Conservation (phyloP, 208 protist species). For the Leishmania turanica region DNA sequence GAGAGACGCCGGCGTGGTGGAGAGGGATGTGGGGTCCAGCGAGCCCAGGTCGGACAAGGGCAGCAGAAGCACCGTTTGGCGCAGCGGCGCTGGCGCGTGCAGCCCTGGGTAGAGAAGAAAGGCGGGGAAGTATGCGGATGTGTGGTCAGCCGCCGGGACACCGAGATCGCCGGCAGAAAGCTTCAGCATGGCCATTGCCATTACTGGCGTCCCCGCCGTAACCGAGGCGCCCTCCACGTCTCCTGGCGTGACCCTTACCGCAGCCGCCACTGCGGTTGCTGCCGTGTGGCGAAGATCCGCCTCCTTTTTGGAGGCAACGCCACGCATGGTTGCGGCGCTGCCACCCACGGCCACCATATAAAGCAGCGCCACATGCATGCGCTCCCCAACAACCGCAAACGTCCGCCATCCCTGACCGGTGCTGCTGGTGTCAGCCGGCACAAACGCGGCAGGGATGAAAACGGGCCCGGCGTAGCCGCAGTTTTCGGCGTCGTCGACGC, state of each 20-base stretch:
- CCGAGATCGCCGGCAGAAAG: slow-evolving; percentile 44
- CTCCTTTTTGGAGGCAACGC: slow-evolving; percentile 70
- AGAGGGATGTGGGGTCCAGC: slow-evolving; percentile 24
- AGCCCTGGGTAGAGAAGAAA: slow-evolving; percentile 46
- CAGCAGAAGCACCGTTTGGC: slow-evolving; percentile 28
- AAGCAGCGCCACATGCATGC: slow-evolving; percentile 70
- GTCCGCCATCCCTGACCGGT: slow-evolving; percentile 42
- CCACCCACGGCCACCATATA: slow-evolving; percentile 69
- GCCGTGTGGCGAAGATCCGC: slow-evolving; percentile 56
- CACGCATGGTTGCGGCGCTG: slow-evolving; percentile 62
- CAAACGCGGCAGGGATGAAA: slow-evolving; percentile 63
- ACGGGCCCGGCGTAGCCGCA: slow-evolving; percentile 32
- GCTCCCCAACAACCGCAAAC: slow-evolving; percentile 75
- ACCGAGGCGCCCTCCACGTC: slow-evolving; percentile 3
- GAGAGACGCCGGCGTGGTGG: slow-evolving; percentile 45
- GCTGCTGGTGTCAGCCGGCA: slow-evolving; percentile 33
- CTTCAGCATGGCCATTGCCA: slow-evolving; percentile 36
- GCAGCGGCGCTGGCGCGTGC: slow-evolving; percentile 17
- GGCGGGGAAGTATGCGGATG: slow-evolving; percentile 38
- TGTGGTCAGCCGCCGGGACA: slow-evolving; percentile 18
- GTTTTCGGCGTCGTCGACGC: slow-evolving; percentile 27
- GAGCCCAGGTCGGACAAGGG: slow-evolving; percentile 23
- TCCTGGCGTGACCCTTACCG: not conserved
- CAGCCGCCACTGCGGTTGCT: not conserved
- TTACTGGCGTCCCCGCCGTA: slow-evolving; percentile 25